Evolutionary conservation across 2,329 filamentous ascomycete species (phyloP).

Genomic region (Cytospora chrysosperma): DNA sequence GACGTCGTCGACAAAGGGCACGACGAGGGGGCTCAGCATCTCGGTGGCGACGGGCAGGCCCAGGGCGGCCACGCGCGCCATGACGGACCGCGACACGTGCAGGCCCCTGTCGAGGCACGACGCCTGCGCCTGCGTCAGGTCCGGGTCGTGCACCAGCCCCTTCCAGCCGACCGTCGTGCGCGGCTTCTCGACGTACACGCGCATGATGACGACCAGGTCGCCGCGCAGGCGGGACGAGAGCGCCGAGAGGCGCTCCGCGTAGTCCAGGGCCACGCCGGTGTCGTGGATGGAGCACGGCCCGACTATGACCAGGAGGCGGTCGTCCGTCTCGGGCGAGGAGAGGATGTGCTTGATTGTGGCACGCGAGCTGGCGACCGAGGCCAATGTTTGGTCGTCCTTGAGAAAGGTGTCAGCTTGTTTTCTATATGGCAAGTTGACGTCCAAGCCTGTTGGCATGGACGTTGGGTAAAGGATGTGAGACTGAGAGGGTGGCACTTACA

Average conservation of each 20-base stretch:
- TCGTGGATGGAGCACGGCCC: conserved; percentile 98
- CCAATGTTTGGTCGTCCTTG: conserved; percentile 71
- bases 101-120: conserved; percentile 43
- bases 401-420: conserved; percentile 46
- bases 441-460: no score
- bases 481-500: background rate
- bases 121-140: conserved; percentile 93
- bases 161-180: conserved; percentile 98
- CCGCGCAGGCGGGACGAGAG: conserved; percentile 85
- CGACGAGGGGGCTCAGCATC: conserved; percentile 97
- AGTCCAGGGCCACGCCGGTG: conserved; percentile 85
- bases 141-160: conserved; percentile 95
- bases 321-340: conserved; percentile 56
- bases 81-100: background rate
- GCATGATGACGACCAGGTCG: conserved; percentile 93
- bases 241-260: conserved; percentile 79
- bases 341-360: conserved; percentile 67
- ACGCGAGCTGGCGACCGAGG: conserved; percentile 65
- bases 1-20: conserved; percentile 91
- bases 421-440: no score
- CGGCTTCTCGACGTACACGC: conserved; percentile 97
- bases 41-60: conserved; percentile 63
- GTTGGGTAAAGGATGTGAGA: no score
- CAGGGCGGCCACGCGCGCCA: background rate
- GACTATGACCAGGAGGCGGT: conserved; percentile 69